A percentile compares a stretch with the other conserved stretches of the same genome.
Conservation (phyloP, 1,139 yeast species). For the Scheffersomyces cryptocercus region DNA sequence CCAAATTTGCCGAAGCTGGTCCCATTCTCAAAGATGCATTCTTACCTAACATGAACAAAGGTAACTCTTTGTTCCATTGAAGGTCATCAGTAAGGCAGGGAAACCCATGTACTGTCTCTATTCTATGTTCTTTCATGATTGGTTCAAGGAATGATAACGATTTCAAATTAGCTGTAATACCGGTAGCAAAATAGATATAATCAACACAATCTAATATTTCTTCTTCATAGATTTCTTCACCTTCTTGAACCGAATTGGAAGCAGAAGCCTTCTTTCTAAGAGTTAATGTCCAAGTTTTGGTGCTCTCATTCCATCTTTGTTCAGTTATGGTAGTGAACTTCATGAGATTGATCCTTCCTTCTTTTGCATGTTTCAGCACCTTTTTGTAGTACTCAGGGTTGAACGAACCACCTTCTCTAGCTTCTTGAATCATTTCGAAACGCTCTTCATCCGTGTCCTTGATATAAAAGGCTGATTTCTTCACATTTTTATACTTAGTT, state of each 20-base stretch:
- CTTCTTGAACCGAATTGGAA: conserved; percentile 6
- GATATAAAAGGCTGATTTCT: conserved; percentile 44
- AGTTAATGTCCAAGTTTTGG: conserved; percentile 13
- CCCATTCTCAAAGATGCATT: conserved; percentile 47
- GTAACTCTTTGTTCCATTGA: conserved; percentile 42
- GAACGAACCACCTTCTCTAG: conserved; percentile 51
- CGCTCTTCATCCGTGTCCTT: conserved; percentile 46
- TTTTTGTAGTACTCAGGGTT: conserved; percentile 46
- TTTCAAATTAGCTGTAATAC: conserved; percentile 34
- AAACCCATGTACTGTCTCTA: conserved; percentile 35
- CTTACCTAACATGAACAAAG: conserved; percentile 46
- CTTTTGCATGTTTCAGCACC: conserved; percentile 28
- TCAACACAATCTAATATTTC: conserved; percentile 21
- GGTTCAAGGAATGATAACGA: conserved; percentile 30
- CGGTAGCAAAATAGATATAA: conserved; percentile 48
- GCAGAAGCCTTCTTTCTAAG: conserved; percentile 5
- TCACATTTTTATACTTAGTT: conserved; percentile 48
- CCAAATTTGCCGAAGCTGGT: conserved; percentile 51
- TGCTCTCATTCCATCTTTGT: conserved; percentile 21
- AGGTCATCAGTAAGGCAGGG: conserved; percentile 49
- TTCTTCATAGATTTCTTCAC: conserved; percentile 6
- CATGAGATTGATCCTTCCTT: conserved; percentile 27
- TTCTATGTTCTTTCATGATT: conserved; percentile 26
- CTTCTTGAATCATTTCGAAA: conserved; percentile 40
- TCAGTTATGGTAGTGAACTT: conserved; percentile 23